phyloP scores from a whole-genome alignment of 495 filamentous ascomycete genomes.

The Aspergillus ostianus region DNA sequence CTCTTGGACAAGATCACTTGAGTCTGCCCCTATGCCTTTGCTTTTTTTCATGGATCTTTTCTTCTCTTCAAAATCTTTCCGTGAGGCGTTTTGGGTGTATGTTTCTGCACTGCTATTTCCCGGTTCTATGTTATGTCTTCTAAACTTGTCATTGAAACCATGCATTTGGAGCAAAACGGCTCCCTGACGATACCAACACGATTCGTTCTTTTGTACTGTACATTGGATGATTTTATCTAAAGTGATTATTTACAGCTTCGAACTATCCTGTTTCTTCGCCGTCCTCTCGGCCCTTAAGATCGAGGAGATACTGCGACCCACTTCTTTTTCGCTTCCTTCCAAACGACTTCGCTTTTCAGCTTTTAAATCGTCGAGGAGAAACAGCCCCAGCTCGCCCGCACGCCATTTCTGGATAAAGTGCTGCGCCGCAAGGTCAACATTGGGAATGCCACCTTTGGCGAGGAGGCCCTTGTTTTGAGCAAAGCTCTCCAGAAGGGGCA shows the following conservation, averaged over 20 bases:
- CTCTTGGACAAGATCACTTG: constrained; percentile 77
- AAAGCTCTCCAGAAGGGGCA: constrained; percentile 62
- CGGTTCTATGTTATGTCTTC: neutral
- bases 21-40: constrained; percentile 16
- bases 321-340: constrained; percentile 38
- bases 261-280: constrained; percentile 29
- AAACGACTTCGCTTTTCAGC: constrained; percentile 48
- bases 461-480: constrained; percentile 74
- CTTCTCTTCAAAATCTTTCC: constrained; percentile 22
- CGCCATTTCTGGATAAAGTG: constrained; percentile 87
- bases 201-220: constrained; percentile 28
- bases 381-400: constrained; percentile 68
- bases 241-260: constrained; percentile 16
- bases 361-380: constrained; percentile 76
- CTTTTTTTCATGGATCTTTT: constrained; percentile 17
- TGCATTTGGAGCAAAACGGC: neutral
- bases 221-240: constrained; percentile 21
- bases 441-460: constrained; percentile 68
- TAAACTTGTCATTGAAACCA: neutral
- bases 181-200: constrained; percentile 23
- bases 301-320: constrained; percentile 42
- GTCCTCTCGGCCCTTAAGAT: constrained; percentile 39
- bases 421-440: constrained; percentile 70
- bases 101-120: constrained; percentile 2
- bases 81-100: constrained; percentile 4